phyloP scores from a whole-genome alignment of 306 rosid genomes.

The cucumber (Cucumis sativus) region DNA sequence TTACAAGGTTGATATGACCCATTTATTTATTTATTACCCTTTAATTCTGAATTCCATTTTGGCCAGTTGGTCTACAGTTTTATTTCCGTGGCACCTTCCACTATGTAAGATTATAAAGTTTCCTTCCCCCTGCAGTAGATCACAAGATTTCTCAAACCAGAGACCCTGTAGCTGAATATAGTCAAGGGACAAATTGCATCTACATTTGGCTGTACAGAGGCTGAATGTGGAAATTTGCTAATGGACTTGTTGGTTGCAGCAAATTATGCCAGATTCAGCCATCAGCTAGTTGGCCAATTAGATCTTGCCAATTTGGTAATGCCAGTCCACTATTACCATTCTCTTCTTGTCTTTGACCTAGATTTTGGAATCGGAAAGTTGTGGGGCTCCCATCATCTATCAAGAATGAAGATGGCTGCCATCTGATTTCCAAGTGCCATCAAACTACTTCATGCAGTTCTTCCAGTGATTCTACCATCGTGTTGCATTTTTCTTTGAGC shows the following conservation, averaged over 20 bases:
- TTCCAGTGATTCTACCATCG: background rate
- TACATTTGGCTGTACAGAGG: background rate
- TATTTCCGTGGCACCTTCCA: background rate
- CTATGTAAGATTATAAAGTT: background rate
- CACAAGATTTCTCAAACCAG: background rate
- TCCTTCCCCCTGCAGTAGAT: slow-evolving; percentile 10
- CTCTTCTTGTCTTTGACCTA: background rate
- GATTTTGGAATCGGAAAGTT: background rate
- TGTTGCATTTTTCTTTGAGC: background rate
- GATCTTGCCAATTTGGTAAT: background rate
- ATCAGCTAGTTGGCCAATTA: background rate
- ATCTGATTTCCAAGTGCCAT: background rate
- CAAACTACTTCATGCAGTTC: background rate
- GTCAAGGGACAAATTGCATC: background rate
- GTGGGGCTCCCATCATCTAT: background rate
- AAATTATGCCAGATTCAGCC: background rate
- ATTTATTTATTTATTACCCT: background rate
- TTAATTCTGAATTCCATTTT: background rate
- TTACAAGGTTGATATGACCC: background rate
- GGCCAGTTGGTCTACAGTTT: background rate
- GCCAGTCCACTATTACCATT: background rate
- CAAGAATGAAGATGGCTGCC: background rate
- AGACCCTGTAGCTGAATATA: background rate
- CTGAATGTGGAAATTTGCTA: slow-evolving; percentile 2
- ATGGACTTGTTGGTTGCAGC: background rate